Evolutionary conservation across 2,329 filamentous ascomycete genomes (phyloP).

Genomic region (Fonsecaea monophora): DNA sequence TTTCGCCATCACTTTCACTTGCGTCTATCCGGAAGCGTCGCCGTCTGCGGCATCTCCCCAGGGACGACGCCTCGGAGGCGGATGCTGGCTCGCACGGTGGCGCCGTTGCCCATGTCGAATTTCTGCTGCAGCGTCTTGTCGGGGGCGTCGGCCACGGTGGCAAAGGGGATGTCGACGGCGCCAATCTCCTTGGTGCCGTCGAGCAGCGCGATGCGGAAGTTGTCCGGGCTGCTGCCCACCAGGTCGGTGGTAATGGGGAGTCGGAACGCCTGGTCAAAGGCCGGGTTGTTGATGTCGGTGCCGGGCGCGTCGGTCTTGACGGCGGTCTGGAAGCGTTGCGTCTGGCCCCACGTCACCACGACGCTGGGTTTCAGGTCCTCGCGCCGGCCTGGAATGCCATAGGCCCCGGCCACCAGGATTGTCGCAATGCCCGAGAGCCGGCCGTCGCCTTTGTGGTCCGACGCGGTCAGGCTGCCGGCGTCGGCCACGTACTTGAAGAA

Average conservation of each 20-base stretch:
- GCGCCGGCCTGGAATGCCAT: constrained; percentile 32
- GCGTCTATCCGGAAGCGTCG: constrained; percentile 27
- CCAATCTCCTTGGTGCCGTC: constrained; percentile 35
- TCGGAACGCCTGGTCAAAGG: constrained; percentile 37
- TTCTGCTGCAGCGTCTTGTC: constrained; percentile 34
- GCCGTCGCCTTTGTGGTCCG: constrained; percentile 36
- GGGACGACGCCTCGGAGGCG: constrained; percentile 32
- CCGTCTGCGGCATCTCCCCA: constrained; percentile 28
- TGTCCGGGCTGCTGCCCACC: constrained; percentile 33
- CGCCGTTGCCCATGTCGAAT: constrained; percentile 34
- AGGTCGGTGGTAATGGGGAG: constrained; percentile 34
- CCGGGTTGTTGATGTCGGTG: constrained; percentile 35
- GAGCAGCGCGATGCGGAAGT: constrained; percentile 34
- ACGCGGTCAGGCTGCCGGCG: constrained; percentile 34
- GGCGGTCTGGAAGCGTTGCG: constrained; percentile 36
- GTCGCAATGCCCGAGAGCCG: constrained; percentile 35
- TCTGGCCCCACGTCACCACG: constrained; percentile 33
- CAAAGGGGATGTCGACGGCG: constrained; percentile 33
- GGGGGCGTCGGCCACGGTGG: constrained; percentile 30
- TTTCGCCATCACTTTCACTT: constrained; percentile 21
- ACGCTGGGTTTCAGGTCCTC: constrained; percentile 34
- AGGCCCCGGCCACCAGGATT: constrained; percentile 34
- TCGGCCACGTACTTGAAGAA: constrained; percentile 37
- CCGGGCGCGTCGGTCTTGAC: constrained; percentile 35
- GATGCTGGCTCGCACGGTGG: constrained; percentile 35